phyloP scores from a whole-genome alignment of 164 flowering plant species.

The Magnolia kwangsiensis region DNA sequence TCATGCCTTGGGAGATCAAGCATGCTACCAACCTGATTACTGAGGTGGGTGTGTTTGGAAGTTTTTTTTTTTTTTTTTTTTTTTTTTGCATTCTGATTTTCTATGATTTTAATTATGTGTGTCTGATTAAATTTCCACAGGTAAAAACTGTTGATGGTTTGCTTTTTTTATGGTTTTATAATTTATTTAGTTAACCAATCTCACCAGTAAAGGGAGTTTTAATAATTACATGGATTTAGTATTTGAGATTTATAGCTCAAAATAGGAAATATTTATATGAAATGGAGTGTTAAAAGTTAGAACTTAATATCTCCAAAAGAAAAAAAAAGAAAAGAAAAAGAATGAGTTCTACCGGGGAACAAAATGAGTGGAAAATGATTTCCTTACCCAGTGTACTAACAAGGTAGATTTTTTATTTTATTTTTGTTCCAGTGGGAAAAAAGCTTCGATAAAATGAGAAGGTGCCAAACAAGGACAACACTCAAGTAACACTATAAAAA shows the following conservation, averaged over 20 bases:
- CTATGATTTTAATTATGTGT: not conserved
- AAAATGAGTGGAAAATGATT: too few relatives aligned
- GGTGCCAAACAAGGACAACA: too few relatives aligned
- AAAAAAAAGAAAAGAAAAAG: not conserved
- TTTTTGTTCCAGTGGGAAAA: too few relatives aligned
- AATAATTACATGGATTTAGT: not conserved
- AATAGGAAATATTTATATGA: not conserved
- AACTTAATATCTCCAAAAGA: not conserved
- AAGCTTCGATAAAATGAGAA: too few relatives aligned
- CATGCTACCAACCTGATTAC: too few relatives aligned
- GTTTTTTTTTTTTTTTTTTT: too few relatives aligned
- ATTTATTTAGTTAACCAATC: not conserved
- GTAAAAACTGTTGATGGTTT: not conserved
- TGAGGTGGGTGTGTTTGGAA: too few relatives aligned
- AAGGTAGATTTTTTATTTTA: too few relatives aligned
- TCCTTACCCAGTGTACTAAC: too few relatives aligned
- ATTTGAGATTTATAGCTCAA: not conserved
- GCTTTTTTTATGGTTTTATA: not conserved
- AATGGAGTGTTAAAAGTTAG: not conserved
- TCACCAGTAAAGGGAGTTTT: not conserved
- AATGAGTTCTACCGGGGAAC: not conserved
- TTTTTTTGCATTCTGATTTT: not conserved
- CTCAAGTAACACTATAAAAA: too few relatives aligned
- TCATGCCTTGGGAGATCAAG: too few relatives aligned
- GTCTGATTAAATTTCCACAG: not conserved